These are phyloP conservation scores for Rhizomucor miehei DNA, from an alignment of 371 early-diverging fungal species.

Conservation along the genomic window DNA sequence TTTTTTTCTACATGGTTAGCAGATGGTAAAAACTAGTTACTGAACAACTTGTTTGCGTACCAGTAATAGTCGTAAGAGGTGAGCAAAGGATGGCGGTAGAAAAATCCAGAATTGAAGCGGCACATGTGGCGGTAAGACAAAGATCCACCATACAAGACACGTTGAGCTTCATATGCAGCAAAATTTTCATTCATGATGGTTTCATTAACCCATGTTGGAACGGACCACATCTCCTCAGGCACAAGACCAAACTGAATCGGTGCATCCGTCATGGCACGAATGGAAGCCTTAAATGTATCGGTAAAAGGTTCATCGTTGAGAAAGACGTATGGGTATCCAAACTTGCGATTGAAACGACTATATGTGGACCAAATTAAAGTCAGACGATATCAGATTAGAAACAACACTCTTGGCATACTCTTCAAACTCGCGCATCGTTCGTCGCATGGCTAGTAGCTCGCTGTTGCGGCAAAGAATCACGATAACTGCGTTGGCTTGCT, in stretches of 20 bases:
- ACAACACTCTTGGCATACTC: slow-evolving; percentile 48
- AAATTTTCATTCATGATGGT: slow-evolving; percentile 51
- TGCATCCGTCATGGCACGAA: slow-evolving; percentile 63
- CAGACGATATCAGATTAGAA: neutral
- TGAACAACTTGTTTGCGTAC: slow-evolving; percentile 47
- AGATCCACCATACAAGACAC: slow-evolving; percentile 66
- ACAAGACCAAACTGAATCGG: slow-evolving; percentile 64
- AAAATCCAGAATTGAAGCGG: slow-evolving; percentile 84
- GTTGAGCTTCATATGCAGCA: slow-evolving; percentile 53
- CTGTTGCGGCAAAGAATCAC: slow-evolving; percentile 72
- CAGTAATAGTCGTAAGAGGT: slow-evolving; percentile 90
- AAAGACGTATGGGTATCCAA: slow-evolving; percentile 89
- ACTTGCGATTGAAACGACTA: slow-evolving; percentile 79
- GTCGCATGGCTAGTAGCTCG: slow-evolving; percentile 70
- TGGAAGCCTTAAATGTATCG: slow-evolving; percentile 59
- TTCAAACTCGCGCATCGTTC: slow-evolving; percentile 78
- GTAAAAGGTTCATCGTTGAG: slow-evolving; percentile 84
- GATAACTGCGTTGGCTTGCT: slow-evolving; percentile 41
- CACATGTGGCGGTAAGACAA: slow-evolving; percentile 44
- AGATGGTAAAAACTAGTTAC: too few species aligned
- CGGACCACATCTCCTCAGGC: slow-evolving; percentile 66
- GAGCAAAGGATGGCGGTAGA: slow-evolving; percentile 85
- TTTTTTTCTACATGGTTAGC: neutral
- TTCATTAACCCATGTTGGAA: slow-evolving; percentile 66
- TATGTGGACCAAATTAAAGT: neutral